phyloP scores from a whole-genome alignment of 1,139 yeast species.

The Hyphopichia pseudoburtonii region DNA sequence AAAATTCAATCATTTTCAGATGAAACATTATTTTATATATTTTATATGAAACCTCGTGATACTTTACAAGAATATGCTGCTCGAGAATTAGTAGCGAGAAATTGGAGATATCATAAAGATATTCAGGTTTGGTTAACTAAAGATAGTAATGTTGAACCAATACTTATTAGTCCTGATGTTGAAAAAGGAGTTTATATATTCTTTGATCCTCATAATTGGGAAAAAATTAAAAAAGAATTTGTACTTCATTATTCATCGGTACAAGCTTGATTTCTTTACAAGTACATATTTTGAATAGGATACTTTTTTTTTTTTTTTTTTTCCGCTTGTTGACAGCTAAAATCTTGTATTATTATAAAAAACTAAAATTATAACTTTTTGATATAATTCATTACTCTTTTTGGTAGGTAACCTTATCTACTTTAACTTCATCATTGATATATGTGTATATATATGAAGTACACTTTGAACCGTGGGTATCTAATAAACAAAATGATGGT shows the following conservation, averaged over 20 bases:
- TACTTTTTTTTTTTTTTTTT: background rate
- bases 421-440: conserved; percentile 81
- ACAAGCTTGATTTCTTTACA: conserved; percentile 41
- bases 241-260: conserved; percentile 63
- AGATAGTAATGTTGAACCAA: conserved; percentile 87
- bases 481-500: conserved; percentile 90
- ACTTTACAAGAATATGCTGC: conserved; percentile 93
- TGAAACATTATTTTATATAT: conserved; percentile 89
- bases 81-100: conserved; percentile 80
- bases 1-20: conserved; percentile 80
- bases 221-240: conserved; percentile 83
- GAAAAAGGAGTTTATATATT: conserved; percentile 96
- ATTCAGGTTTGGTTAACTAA: conserved; percentile 96
- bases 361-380: too few relatives aligned
- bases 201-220: conserved; percentile 97
- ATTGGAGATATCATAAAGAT: conserved; percentile 97
- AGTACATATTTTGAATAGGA: conserved; percentile 2
- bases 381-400: conserved; percentile 42
- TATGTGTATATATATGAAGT: conserved; percentile 84
- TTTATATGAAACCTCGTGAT: conserved; percentile 92
- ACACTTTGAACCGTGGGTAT: conserved; percentile 74
- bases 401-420: conserved; percentile 81
- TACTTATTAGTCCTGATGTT: conserved; percentile 78
- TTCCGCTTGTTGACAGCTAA: background rate
- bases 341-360: background rate